A percentile compares a stretch with the other conserved stretches of the same genome.
Evolutionary conservation across 108 stramenopile genomes (phyloP).

Genomic region (Pseudonitzschia pungens): DNA sequence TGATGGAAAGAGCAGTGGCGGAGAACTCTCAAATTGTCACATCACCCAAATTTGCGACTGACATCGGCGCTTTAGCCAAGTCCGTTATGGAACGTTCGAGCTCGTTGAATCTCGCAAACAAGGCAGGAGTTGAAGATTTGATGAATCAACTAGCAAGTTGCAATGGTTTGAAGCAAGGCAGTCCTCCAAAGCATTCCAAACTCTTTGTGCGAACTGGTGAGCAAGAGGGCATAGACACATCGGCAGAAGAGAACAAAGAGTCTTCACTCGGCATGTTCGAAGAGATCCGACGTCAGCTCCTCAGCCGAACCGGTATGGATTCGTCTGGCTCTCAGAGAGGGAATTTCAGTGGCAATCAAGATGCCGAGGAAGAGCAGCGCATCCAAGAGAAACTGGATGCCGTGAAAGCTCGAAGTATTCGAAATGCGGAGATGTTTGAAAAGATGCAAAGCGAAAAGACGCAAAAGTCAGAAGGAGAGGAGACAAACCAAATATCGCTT

Average conservation of each 20-base stretch:
- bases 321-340: neutral
- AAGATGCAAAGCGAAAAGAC: neutral
- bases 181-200: neutral
- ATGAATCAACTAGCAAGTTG: neutral
- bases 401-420: slow-evolving; percentile 1
- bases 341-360: neutral
- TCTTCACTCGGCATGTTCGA: slow-evolving; percentile 4
- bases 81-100: neutral
- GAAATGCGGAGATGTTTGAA: slow-evolving; percentile 6
- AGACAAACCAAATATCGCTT: neutral
- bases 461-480: neutral
- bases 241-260: neutral
- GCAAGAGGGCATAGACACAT: too few relatives aligned
- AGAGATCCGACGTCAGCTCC: neutral
- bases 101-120: neutral
- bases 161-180: neutral
- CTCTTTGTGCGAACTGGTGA: neutral
- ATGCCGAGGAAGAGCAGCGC: neutral
- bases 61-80: neutral
- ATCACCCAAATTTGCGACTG: neutral
- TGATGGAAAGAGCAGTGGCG: too few relatives aligned
- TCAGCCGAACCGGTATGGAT: neutral
- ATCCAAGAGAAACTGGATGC: slow-evolving; percentile 16
- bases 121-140: neutral
- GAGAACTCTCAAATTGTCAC: too few relatives aligned